phyloP scores from a whole-genome alignment of 805 yeast species.

The Ascoidea rubescens region DNA sequence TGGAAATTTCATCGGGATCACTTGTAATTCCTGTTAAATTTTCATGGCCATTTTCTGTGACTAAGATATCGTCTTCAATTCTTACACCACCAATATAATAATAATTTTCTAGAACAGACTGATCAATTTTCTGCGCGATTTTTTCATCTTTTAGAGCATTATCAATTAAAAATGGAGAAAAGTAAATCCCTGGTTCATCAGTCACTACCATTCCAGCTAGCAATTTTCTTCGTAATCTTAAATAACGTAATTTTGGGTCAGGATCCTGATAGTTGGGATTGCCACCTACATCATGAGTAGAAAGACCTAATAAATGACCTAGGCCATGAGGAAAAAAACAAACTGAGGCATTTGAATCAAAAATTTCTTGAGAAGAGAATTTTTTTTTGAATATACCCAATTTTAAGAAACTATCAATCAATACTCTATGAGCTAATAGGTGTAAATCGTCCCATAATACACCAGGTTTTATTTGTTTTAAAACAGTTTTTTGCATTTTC shows the following conservation, averaged over 20 bases:
- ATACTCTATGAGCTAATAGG: slow-evolving; percentile 59
- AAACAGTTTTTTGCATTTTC: slow-evolving; percentile 68
- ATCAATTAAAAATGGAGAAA: slow-evolving; percentile 68
- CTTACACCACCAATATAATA: slow-evolving; percentile 94
- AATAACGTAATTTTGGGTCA: slow-evolving; percentile 59
- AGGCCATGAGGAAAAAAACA: slow-evolving; percentile 91
- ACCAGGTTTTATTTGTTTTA: slow-evolving; percentile 70
- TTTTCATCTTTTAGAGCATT: slow-evolving; percentile 38
- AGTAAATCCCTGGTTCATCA: slow-evolving; percentile 91
- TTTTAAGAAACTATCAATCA: slow-evolving; percentile 55
- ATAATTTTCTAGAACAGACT: slow-evolving; percentile 57
- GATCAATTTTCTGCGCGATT: slow-evolving; percentile 45
- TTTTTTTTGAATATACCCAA: slow-evolving; percentile 65
- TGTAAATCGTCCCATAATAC: slow-evolving; percentile 79
- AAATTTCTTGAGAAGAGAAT: slow-evolving; percentile 45
- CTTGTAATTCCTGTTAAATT: slow-evolving; percentile 73
- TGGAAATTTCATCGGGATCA: slow-evolving; percentile 71
- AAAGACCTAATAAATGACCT: slow-evolving; percentile 89
- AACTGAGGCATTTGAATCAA: slow-evolving; percentile 54
- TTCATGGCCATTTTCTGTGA: slow-evolving; percentile 66
- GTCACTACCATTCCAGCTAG: slow-evolving; percentile 76
- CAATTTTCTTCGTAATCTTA: slow-evolving; percentile 68
- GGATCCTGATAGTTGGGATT: slow-evolving; percentile 73
- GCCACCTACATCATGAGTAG: slow-evolving; percentile 95
- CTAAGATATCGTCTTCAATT: slow-evolving; percentile 83